These are phyloP conservation scores for Colletotrichum sp. DNA, from an alignment of 2,329 filamentous ascomycete species.

Conservation along the genomic window DNA sequence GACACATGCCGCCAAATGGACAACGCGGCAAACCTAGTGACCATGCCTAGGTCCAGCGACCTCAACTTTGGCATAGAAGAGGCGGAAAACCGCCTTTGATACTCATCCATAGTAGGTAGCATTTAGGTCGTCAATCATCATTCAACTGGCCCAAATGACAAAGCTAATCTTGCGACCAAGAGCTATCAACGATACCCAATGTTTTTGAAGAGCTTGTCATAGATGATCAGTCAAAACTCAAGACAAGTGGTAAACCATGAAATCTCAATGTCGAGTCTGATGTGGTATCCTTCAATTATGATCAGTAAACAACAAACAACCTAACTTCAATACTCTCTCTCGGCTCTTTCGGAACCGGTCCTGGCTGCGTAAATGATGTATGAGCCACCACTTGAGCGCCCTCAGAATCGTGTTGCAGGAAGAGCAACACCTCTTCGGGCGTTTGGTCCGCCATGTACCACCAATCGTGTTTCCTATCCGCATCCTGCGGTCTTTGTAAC, in stretches of 20 bases:
- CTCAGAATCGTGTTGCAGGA: not conserved
- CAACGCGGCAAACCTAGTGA: accelerated
- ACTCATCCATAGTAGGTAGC: too few relatives aligned
- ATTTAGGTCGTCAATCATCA: too few relatives aligned
- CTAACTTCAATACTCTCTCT: constrained; percentile 3
- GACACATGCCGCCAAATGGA: accelerated
- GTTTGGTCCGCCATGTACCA: constrained; percentile 6
- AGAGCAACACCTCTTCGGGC: not conserved
- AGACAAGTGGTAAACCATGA: not conserved
- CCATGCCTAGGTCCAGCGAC: not conserved
- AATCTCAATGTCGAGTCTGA: not conserved
- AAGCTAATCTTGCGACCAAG: not conserved
- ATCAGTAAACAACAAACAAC: not conserved
- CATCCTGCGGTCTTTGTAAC: not conserved
- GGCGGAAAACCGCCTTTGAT: too few relatives aligned
- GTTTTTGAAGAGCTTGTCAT: not conserved
- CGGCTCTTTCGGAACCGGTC: not conserved
- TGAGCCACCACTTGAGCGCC: not conserved
- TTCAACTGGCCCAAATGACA: not conserved
- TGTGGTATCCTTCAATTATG: not conserved
- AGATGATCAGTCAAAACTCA: not conserved
- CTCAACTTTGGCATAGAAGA: too few relatives aligned
- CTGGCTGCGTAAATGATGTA: not conserved
- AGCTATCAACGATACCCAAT: not conserved
- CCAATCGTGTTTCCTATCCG: not conserved